Base-by-base conservation (phyloP, 2,329 filamentous ascomycete species). In the Madurella mycetomatis region DNA sequence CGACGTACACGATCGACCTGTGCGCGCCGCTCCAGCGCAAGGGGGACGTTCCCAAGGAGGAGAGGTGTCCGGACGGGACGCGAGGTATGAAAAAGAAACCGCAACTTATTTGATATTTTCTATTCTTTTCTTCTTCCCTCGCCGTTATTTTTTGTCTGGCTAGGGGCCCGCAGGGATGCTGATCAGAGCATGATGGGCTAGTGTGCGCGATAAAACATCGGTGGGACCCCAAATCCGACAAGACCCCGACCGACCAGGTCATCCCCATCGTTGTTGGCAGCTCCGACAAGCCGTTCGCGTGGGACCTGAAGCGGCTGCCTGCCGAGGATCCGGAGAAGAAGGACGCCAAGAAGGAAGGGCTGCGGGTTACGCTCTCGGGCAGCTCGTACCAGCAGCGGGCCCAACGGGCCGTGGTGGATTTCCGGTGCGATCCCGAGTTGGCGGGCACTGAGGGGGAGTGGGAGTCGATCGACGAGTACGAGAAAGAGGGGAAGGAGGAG, bases 381-480 rank as follows among this genome's bases (percentile, higher is more conserved):
- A 82, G 83, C 13, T 76, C 73, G 44, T 75, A 79, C 57, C 72
- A 78, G 50, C 74, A 77, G 51, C 72, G 73, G 30, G 75, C 82
- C 56, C 88, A 95, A 69, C 85, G 83, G 65, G 89, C 91, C 3
- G 80, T 95, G 9, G 82, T 97, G 51, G 88, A 95, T 65, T 91
- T 97, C 63, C 69, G 92, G 17, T 99, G 94, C 72, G 87, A 95
- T 66, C 75, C 72, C 31, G 78, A 86, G 1, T 79, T 81, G 61
- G 85, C 84, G 9, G 92, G 92, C 1, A 79, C 86, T 7, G 92
- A 96, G 72, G 83, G 82, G 60, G 83, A 88, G 64, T 82, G 79
- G 68, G 75, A 79, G 43, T 69, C 76, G 2, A 74, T 80, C 58
- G 80, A 86, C 54, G 73, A 81, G 60, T 81, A 83, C 60, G 16